These are phyloP conservation scores for Hemileccinum rubropunctum DNA, from an alignment of 768 basidiomycete species.

Conservation along the genomic window DNA sequence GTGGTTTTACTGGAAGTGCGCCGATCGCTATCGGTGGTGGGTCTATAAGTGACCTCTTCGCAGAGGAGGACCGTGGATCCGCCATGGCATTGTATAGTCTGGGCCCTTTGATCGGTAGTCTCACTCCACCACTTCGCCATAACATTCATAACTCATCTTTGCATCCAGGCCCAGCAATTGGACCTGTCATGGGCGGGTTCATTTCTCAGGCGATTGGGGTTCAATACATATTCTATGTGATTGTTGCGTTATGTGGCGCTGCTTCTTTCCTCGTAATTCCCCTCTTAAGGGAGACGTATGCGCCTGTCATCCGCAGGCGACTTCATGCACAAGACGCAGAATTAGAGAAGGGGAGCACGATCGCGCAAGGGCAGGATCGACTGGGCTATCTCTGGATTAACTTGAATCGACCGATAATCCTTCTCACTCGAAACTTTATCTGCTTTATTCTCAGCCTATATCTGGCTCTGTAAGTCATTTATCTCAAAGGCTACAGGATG, in stretches of 20 bases:
- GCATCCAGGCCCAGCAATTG: constrained; percentile 44
- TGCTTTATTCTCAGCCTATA: constrained; percentile 73
- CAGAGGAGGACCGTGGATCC: constrained; percentile 55
- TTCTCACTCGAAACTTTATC: constrained; percentile 60
- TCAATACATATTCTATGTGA: constrained; percentile 58
- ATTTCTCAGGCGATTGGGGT: constrained; percentile 57
- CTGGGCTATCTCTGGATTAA: constrained; percentile 55
- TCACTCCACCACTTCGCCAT: background rate
- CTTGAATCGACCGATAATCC: constrained; percentile 53
- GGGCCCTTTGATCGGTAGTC: constrained; percentile 58
- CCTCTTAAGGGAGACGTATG: constrained; percentile 72
- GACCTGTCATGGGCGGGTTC: constrained; percentile 66
- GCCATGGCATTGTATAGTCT: constrained; percentile 71
- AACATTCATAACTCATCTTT: constrained; percentile 7
- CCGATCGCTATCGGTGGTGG: constrained; percentile 67
- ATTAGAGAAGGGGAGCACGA: constrained; percentile 41
- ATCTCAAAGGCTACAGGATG: background rate
- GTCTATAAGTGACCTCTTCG: constrained; percentile 63
- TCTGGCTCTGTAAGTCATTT: constrained; percentile 60
- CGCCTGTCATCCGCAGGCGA: constrained; percentile 59
- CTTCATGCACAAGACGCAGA: constrained; percentile 39
- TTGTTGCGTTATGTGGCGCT: constrained; percentile 43
- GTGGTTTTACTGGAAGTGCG: constrained; percentile 61
- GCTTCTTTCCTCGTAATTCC: constrained; percentile 52
- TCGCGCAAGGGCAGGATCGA: constrained; percentile 26